Conservation (phyloP, 192 early-diverging fungal genomes). For the Mortierella claussenii region DNA sequence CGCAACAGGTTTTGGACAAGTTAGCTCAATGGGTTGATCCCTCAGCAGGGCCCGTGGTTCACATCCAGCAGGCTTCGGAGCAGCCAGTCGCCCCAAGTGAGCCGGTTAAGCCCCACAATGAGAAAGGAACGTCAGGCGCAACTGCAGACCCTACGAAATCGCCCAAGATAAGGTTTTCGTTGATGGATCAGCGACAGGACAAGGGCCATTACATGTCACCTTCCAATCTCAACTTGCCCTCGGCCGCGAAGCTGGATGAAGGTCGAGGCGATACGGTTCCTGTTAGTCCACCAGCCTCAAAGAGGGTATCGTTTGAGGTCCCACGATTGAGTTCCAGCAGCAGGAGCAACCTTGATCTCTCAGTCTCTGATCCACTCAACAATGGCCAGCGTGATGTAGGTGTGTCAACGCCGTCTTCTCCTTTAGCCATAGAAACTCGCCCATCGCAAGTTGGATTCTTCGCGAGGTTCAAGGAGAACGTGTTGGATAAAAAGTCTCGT, state of each 20-base stretch:
- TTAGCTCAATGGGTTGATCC: constrained; percentile 9
- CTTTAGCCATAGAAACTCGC: not conserved
- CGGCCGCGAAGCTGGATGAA: not conserved
- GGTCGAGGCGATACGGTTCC: not conserved
- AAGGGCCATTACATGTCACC: constrained; percentile 5
- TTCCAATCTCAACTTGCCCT: constrained; percentile 5
- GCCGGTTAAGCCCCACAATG: not conserved
- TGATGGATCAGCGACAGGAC: constrained; percentile 27
- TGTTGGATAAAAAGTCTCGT: constrained; percentile 14
- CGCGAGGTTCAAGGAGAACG: constrained; percentile 23
- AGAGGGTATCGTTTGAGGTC: constrained; percentile 32
- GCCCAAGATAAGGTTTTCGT: constrained; percentile 37
- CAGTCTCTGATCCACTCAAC: not conserved
- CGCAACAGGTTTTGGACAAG: constrained; percentile 30
- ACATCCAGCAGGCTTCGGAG: constrained; percentile 2
- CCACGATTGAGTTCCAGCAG: constrained; percentile 6
- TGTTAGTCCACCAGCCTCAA: not conserved
- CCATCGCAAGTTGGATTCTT: constrained; percentile 21
- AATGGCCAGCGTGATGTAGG: not conserved
- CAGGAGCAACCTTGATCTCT: no score
- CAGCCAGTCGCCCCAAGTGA: not conserved
- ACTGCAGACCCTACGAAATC: constrained; percentile 11
- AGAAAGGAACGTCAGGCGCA: not conserved
- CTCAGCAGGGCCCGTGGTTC: not conserved
- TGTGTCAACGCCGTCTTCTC: not conserved